Percentiles rank a stretch among this genome's conserved stretches.
Evolutionary conservation across 2,329 filamentous ascomycete genomes (phyloP).

Genomic region (Hansfordia pulvinata): DNA sequence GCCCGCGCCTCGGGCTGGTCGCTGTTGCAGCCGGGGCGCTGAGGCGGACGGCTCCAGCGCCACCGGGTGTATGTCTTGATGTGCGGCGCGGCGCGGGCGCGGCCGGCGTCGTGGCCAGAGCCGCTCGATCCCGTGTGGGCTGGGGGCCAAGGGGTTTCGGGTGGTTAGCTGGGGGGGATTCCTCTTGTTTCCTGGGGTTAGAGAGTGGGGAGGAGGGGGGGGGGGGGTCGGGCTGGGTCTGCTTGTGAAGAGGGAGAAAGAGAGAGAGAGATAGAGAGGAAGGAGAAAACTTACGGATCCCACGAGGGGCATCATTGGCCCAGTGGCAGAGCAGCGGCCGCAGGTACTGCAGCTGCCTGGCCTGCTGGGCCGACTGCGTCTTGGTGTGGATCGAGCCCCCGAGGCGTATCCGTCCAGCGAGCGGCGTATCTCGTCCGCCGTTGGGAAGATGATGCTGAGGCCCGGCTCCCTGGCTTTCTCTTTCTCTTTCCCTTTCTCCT

Average conservation of each 20-base stretch:
- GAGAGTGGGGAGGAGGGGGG: slow-evolving; percentile 1
- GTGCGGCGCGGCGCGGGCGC: slow-evolving; percentile 64
- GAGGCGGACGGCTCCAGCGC: too few relatives aligned
- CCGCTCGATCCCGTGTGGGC: slow-evolving; percentile 8
- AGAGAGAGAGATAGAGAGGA: too few relatives aligned
- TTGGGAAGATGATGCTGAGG: slow-evolving; percentile 58
- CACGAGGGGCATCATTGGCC: slow-evolving; percentile 43
- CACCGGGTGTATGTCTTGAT: slow-evolving; percentile 81
- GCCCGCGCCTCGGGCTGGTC: too few relatives aligned
- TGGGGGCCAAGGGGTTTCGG: too few relatives aligned
- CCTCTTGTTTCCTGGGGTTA: too few relatives aligned
- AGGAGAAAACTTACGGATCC: slow-evolving; percentile 13
- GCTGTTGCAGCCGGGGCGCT: too few relatives aligned
- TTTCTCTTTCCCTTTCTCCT: too few relatives aligned
- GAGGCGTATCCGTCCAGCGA: slow-evolving; percentile 69
- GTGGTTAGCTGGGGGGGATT: too few relatives aligned
- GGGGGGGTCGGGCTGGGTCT: slow-evolving; percentile 2
- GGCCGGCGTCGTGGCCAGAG: slow-evolving; percentile 32
- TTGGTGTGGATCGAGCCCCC: slow-evolving; percentile 76
- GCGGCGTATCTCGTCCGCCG: slow-evolving; percentile 59
- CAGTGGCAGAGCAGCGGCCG: slow-evolving; percentile 62
- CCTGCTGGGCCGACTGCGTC: slow-evolving; percentile 53
- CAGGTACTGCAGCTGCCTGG: slow-evolving; percentile 62
- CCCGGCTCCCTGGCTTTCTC: too few relatives aligned
- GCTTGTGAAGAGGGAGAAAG: too few relatives aligned